A percentile compares a stretch with the other conserved stretches of the same genome.
phyloP scores from a whole-genome alignment of 495 filamentous ascomycete species.

The Aspergillus wentii region DNA sequence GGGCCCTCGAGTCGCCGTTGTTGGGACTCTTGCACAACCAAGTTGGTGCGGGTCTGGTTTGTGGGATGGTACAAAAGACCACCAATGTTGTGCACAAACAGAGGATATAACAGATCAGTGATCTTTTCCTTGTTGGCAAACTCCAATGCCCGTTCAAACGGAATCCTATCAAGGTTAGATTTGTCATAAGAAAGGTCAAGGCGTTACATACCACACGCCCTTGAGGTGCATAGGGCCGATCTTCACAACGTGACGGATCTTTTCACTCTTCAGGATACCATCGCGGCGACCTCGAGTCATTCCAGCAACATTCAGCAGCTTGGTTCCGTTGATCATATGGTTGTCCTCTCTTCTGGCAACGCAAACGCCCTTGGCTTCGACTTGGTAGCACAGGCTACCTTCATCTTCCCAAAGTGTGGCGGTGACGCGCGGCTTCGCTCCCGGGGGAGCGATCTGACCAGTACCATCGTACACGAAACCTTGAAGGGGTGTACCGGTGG shows the following conservation, averaged over 20 bases:
- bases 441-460: constrained; percentile 90
- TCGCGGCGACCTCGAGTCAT: constrained; percentile 97
- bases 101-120: constrained; percentile 87
- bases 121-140: constrained; percentile 99
- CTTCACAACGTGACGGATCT: constrained; percentile 93
- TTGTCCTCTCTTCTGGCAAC: constrained; percentile 96
- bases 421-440: constrained; percentile 96
- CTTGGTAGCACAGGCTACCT: constrained; percentile 95
- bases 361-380: constrained; percentile 93
- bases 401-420: constrained; percentile 98
- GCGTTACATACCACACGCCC: constrained; percentile 80
- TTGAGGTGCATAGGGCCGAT: constrained; percentile 99
- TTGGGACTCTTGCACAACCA: constrained; percentile 83
- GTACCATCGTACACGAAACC: constrained; percentile 69
- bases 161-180: constrained; percentile 63
- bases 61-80: constrained; percentile 90
- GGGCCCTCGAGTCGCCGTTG: constrained; percentile 56
- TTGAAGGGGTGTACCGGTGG: constrained; percentile 47
- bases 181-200: neutral
- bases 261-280: constrained; percentile 97
- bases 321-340: constrained; percentile 98
- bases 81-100: constrained; percentile 97
- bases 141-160: constrained; percentile 91
- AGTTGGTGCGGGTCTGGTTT: constrained; percentile 75
- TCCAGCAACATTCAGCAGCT: constrained; percentile 92